Percentiles rank a stretch among this genome's conserved stretches.
phyloP scores from a whole-genome alignment of 108 stramenopile species.

The Halocafeteria seosinensis region DNA sequence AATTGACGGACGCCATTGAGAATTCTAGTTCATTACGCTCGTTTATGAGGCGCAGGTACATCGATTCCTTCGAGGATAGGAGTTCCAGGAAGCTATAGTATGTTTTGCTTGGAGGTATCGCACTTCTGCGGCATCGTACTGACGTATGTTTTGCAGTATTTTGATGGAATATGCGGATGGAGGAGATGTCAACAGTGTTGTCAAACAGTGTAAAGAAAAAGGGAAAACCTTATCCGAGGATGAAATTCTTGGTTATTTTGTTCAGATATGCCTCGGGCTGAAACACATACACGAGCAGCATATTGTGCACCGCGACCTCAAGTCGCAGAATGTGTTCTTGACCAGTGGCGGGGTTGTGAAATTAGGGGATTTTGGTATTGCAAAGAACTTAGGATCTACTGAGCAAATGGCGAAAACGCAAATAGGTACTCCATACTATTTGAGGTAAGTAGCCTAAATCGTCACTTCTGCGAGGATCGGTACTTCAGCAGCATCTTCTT shows the following conservation, averaged over 20 bases:
- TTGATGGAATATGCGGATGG: constrained; percentile 40
- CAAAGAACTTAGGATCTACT: constrained; percentile 19
- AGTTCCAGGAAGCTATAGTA: background rate
- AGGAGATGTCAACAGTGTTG: constrained; percentile 20
- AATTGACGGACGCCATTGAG: background rate
- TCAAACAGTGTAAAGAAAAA: background rate
- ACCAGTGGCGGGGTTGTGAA: constrained; percentile 29
- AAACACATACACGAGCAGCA: constrained; percentile 25
- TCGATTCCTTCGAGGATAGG: background rate
- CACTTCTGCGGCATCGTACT: background rate
- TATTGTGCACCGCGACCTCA: constrained; percentile 37
- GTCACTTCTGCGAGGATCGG: constrained; percentile 19
- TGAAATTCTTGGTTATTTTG: constrained; percentile 26
- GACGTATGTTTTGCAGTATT: constrained; percentile 13
- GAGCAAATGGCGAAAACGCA: constrained; percentile 14
- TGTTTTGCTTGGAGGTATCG: background rate
- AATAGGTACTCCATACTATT: constrained; percentile 30
- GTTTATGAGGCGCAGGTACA: background rate
- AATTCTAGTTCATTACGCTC: too few species aligned
- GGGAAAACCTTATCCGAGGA: constrained; percentile 4
- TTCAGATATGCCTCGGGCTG: constrained; percentile 26
- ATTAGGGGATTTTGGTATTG: constrained; percentile 47
- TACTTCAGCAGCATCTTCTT: constrained; percentile 18
- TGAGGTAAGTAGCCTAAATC: too few species aligned
- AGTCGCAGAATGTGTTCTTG: constrained; percentile 19